Conservation (phyloP, 495 filamentous ascomycete genomes). For the Aspergillus saccharolyticus region DNA sequence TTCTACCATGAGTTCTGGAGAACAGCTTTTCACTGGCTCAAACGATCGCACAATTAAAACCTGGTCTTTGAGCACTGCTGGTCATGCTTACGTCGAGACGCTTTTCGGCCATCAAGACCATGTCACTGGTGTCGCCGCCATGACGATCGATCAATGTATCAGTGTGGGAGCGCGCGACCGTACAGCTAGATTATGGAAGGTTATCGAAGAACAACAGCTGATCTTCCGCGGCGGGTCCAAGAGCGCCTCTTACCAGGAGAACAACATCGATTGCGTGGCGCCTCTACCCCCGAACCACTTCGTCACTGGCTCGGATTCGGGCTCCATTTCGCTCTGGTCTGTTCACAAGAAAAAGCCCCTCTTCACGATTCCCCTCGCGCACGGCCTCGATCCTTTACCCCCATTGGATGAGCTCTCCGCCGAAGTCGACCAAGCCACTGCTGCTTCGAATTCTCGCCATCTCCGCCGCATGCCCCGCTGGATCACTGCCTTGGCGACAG, state of each 20-base stretch:
- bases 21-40: constrained; percentile 84
- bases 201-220: constrained; percentile 88
- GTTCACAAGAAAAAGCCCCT: constrained; percentile 92
- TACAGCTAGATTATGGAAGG: constrained; percentile 94
- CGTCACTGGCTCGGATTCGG: constrained; percentile 89
- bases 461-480: constrained; percentile 58
- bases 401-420: constrained; percentile 67
- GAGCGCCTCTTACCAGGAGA: constrained; percentile 59
- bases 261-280: constrained; percentile 83
- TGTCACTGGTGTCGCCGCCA: constrained; percentile 74
- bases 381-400: constrained; percentile 66
- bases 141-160: constrained; percentile 81
- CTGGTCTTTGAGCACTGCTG: constrained; percentile 61
- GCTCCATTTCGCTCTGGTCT: constrained; percentile 79
- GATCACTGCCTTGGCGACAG: constrained; percentile 81
- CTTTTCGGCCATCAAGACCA: constrained; percentile 94
- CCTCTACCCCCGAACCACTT: constrained; percentile 87
- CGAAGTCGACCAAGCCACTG: constrained; percentile 56
- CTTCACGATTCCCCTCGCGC: constrained; percentile 71
- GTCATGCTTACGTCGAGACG: constrained; percentile 82
- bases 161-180: constrained; percentile 86
- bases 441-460: constrained; percentile 48
- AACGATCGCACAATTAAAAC: constrained; percentile 86
- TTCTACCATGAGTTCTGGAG: constrained; percentile 48
- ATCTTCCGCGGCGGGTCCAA: constrained; percentile 82